Evolutionary conservation across 2,329 filamentous ascomycete species (phyloP).

Genomic region (Colletotrichum noveboracense): DNA sequence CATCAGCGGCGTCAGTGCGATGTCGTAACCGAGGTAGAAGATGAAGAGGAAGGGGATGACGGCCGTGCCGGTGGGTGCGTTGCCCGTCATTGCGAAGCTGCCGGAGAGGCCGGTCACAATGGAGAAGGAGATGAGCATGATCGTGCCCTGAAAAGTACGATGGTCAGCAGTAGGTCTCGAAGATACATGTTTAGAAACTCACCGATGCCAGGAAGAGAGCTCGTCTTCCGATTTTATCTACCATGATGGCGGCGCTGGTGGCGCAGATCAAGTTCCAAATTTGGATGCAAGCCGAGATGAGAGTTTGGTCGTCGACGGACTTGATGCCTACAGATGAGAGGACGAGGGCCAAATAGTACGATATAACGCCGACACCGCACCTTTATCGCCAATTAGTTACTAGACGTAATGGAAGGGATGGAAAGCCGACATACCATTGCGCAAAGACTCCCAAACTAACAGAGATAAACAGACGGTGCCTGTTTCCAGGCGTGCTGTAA

Average conservation of each 20-base stretch:
- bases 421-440: not conserved
- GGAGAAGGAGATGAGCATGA: not conserved
- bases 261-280: not conserved
- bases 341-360: not conserved
- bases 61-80: not conserved
- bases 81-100: not conserved
- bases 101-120: not conserved
- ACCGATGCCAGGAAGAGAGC: not conserved
- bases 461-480: not conserved
- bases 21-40: not conserved
- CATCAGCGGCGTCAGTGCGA: not conserved
- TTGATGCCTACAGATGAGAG: constrained; percentile 25
- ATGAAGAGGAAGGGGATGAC: not conserved
- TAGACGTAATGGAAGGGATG: fast-evolving
- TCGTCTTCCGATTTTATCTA: fast-evolving
- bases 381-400: not conserved
- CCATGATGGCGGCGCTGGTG: not conserved
- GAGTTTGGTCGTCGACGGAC: not conserved
- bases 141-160: not conserved
- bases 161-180: not conserved
- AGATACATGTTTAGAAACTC: not conserved
- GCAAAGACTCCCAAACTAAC: not conserved
- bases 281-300: not conserved
- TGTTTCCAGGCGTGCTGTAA: not conserved
- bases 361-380: not conserved